Evolutionary conservation across 768 basidiomycete genomes (phyloP).

Genomic region (Lanmaoa pseudosensibilis): DNA sequence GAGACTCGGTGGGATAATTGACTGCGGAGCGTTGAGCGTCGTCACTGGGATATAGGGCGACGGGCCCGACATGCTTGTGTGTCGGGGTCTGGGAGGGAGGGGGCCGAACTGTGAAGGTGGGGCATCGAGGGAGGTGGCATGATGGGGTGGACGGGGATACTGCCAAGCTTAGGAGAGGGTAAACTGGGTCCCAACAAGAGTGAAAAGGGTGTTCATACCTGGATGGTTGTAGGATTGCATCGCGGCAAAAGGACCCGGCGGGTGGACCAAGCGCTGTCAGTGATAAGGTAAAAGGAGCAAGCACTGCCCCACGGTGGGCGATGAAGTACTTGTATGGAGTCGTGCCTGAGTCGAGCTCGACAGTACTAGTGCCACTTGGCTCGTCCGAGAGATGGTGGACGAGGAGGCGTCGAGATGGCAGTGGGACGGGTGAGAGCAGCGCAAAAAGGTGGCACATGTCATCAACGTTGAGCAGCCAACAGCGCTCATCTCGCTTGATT

Average conservation of each 20-base stretch:
- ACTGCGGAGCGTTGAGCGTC: not conserved
- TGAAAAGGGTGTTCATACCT: conserved; percentile 14
- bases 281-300: not conserved
- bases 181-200: not conserved
- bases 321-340: not conserved
- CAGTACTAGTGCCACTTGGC: too few species aligned
- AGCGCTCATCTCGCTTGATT: conserved; percentile 27
- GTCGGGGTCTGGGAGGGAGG: conserved; percentile 20
- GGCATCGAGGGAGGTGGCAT: conserved; percentile 20
- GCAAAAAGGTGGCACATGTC: conserved; percentile 4
- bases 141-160: conserved; percentile 21
- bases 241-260: not conserved
- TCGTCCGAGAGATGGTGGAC: not conserved
- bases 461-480: not conserved
- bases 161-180: conserved; percentile 20
- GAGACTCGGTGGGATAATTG: conserved; percentile 26
- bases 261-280: not conserved
- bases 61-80: conserved; percentile 19
- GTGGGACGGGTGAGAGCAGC: not conserved
- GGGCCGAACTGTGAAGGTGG: conserved; percentile 7
- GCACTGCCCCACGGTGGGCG: not conserved
- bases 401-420: not conserved
- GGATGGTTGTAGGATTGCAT: conserved; percentile 36
- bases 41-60: conserved; percentile 2
- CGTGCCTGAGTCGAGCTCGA: not conserved